Conservation (phyloP, 305 asterid species). For the Solanum hybrid region DNA sequence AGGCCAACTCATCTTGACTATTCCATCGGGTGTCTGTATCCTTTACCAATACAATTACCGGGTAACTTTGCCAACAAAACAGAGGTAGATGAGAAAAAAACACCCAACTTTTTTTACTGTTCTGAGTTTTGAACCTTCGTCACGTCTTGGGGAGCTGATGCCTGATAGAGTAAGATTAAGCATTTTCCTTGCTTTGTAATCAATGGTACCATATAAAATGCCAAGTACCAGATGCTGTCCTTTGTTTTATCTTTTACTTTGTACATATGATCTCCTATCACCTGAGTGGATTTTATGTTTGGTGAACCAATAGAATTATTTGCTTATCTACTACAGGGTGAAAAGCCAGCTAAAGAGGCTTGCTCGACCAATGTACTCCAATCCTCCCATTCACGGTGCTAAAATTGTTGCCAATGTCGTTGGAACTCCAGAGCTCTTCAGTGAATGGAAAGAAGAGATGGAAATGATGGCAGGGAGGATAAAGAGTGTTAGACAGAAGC, state of each 20-base stretch:
- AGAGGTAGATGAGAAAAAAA: not conserved
- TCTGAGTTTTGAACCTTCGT: not conserved
- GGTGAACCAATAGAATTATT: not conserved
- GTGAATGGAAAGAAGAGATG: constrained; percentile 95
- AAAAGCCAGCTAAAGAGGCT: constrained; percentile 91
- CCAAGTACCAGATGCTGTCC: not conserved
- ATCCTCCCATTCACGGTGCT: constrained; percentile 97
- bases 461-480: constrained; percentile 95
- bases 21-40: not conserved
- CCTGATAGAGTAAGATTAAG: not conserved
- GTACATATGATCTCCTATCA: not conserved
- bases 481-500: constrained; percentile 68
- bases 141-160: not conserved
- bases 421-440: constrained; percentile 67
- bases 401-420: constrained; percentile 85
- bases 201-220: not conserved
- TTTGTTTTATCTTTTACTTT: not conserved
- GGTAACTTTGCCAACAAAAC: not conserved
- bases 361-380: constrained; percentile 98
- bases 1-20: not conserved
- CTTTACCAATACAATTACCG: not conserved
- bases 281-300: not conserved
- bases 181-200: not conserved
- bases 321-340: constrained; percentile 37
- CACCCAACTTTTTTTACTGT: not conserved